Evolutionary conservation across 345 rosid genomes (phyloP), one percentile per base, ranked within the genome.

Genomic region (Populus pruinosa): DNA sequence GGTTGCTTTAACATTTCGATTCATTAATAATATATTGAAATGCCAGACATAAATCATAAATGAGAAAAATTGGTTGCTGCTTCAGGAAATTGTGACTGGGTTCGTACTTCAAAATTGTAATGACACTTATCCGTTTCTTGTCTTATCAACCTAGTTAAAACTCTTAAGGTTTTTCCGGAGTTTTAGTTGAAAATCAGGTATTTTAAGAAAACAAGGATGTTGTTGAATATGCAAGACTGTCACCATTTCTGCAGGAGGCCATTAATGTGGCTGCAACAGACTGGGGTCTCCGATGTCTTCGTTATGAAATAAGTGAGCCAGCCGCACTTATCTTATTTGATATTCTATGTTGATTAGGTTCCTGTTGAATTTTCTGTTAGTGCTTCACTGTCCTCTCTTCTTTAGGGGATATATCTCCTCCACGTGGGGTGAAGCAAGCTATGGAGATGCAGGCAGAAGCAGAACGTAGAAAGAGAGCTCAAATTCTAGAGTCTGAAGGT

Each of bases 391-490:
- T 69, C 56, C 16, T 59, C 63, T 81, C 67, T 75, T 72, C n/a
- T 76, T 33, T 77, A 96, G 99, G 97, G 97, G 99, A 92, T 84
- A 94, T 96, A 86, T 88, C 92, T 86, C 98, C 98, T 31, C 99
- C 98, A 70, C 85, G 88, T 64, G 97, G 97, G 78, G 93, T 96
- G 83, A 88, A 90, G 82, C 88, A 78, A 77, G 99, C 99, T 79
- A 96, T 96, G 99, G 99, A 94, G 86, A 91, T 92, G 98, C 99
- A 96, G 82, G 98, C 97, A 80, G 99, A 96, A 87, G 99, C 98
- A 70, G 98, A 96, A 76, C 97, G 96, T 79, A 96, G 86, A 82
- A 92, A 85, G 87, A 89, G 98, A 86, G 97, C 98, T 77, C 97
- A 89, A 85, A 85, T 96, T 82, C 93, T 94, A 59, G 94, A 96